phyloP scores from a whole-genome alignment of 2,329 filamentous ascomycete genomes.

The Niveomyces coronatus region DNA sequence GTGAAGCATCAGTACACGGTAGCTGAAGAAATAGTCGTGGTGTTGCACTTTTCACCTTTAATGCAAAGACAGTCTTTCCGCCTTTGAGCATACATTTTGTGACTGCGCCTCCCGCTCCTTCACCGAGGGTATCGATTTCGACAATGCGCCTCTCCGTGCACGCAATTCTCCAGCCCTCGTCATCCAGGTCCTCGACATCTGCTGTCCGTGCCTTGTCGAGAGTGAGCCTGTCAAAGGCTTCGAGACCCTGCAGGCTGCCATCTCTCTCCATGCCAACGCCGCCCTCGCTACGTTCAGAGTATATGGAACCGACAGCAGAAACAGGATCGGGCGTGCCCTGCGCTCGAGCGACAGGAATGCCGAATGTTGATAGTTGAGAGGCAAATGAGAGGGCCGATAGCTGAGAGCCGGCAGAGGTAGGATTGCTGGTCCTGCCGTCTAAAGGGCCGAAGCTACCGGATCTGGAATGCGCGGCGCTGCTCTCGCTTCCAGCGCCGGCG shows the following conservation, averaged over 20 bases:
- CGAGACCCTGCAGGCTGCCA: slow-evolving; percentile 64
- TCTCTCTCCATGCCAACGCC: slow-evolving; percentile 73
- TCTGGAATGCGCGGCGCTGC: slow-evolving; percentile 67
- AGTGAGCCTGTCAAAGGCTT: slow-evolving; percentile 70
- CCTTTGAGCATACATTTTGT: slow-evolving; percentile 83
- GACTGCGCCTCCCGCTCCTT: slow-evolving; percentile 91
- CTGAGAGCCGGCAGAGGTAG: slow-evolving; percentile 78
- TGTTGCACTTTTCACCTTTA: slow-evolving; percentile 68
- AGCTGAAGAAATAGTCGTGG: slow-evolving; percentile 8
- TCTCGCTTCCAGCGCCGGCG: slow-evolving; percentile 69
- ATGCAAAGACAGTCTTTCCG: slow-evolving; percentile 86
- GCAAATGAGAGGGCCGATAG: slow-evolving; percentile 78
- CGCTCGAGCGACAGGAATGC: slow-evolving; percentile 54
- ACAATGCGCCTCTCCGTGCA: slow-evolving; percentile 80
- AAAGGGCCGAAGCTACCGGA: slow-evolving; percentile 73
- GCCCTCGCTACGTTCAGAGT: slow-evolving; percentile 70
- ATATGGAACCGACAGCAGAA: slow-evolving; percentile 77
- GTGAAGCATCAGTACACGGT: slow-evolving; percentile 10
- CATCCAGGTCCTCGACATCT: slow-evolving; percentile 90
- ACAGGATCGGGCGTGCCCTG: slow-evolving; percentile 72
- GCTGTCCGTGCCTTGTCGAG: slow-evolving; percentile 72
- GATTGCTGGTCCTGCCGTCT: slow-evolving; percentile 68
- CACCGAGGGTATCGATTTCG: slow-evolving; percentile 81
- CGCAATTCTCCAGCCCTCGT: slow-evolving; percentile 89
- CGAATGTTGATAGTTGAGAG: slow-evolving; percentile 55